Evolutionary conservation across 305 asterid genomes (phyloP), one percentile per base, ranked within the genome.

Genomic region (Solanum hybrid): DNA sequence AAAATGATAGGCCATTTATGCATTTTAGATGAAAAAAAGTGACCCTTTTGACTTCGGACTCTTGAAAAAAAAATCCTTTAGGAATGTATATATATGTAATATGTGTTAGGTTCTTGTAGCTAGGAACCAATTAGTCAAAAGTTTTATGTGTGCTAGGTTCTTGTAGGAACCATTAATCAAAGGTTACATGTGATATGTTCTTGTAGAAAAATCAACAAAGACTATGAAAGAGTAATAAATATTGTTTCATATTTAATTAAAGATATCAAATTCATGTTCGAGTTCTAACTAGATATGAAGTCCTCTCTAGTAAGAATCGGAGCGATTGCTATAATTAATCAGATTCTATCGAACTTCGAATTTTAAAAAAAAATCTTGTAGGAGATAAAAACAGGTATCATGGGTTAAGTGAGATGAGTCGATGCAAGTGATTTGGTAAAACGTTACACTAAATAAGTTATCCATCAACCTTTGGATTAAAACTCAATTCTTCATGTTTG

Each of bases 401-500:
- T 82, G 87, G 10, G 73, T 51, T 84, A 84, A 7, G 42, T 51
- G 42, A 85, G 29, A 85, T 17, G 8, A 85, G 46, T 85, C 22
- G 46, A 31, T 11, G 76, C 87, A 20, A 85, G 76, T 56, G 46
- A n/a, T 31, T 60, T 11, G 32, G 87, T 31, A 85, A 85, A 85
- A 51, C 12, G 46, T 56, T 56, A 10, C 87, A 20, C 76, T 56
- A 85, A 56, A 85, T 31, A 51, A 56, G 76, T 31, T 51, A 84
- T 1, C 64, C 42, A 84, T 5, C 31, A 31, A 84, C 73, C 12
- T 51, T 1, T 29, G 31, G 6, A 56, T 56, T 56, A 51, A 84
- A 84, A 37, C 87, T 27, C 76, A 31, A 31, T 20, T 84, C 42
- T 51, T 84, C 87, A 56, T 84, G 76, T 20, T 85, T 56, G 76